These are phyloP conservation scores for Hyphopichia homilentoma DNA, from an alignment of 805 yeast species.

Conservation along the genomic window DNA sequence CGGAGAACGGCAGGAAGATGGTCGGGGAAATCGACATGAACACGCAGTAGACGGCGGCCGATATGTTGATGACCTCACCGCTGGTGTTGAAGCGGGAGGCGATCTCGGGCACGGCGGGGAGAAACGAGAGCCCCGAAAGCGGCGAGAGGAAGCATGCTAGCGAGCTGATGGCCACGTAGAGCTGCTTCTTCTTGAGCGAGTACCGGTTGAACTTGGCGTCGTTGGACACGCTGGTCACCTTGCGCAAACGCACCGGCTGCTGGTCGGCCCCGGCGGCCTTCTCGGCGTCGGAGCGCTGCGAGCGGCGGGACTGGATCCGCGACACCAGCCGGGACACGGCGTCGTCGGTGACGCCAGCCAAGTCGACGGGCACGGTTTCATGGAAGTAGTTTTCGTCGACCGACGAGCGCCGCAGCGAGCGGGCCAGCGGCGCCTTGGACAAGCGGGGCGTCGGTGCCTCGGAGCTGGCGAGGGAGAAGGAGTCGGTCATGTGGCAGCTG, in stretches of 20 bases:
- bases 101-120: constrained; percentile 52
- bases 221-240: constrained; percentile 2
- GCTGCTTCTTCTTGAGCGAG: constrained; percentile 8
- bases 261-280: constrained; percentile 1
- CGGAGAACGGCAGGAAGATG: constrained; percentile 46
- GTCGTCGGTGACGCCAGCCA: constrained; percentile 14
- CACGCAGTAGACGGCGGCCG: constrained; percentile 48
- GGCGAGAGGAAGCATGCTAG: constrained; percentile 43
- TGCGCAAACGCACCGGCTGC: too few species aligned
- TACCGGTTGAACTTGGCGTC: constrained; percentile 11
- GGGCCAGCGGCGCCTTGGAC: not conserved
- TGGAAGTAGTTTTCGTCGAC: not conserved
- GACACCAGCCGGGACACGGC: constrained; percentile 17
- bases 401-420: too few species aligned
- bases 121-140: constrained; percentile 38
- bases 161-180: constrained; percentile 13
- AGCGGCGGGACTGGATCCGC: constrained; percentile 16
- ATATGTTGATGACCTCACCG: constrained; percentile 42
- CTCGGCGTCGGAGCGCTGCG: constrained; percentile 4
- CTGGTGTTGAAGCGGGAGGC: constrained; percentile 45
- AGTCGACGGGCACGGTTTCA: constrained; percentile 14
- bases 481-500: not conserved
- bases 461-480: not conserved
- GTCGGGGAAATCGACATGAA: constrained; percentile 54
- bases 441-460: not conserved